Evolutionary conservation across 495 filamentous ascomycete species (phyloP).

Genomic region (Penicillium egyptiacum): DNA sequence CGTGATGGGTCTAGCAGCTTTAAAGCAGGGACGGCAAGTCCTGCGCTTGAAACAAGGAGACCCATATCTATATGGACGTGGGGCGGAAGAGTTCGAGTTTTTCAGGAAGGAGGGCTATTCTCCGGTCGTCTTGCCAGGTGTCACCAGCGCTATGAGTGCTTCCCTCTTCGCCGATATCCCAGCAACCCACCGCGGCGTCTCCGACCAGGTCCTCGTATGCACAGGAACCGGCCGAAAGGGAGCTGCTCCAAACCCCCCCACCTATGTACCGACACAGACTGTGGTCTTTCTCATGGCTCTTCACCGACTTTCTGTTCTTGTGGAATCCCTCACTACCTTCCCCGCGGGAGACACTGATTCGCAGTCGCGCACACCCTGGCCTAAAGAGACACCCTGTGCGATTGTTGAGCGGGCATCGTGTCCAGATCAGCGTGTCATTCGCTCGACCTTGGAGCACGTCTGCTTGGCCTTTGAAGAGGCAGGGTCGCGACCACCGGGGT

Average conservation of each 20-base stretch:
- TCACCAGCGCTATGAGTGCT: constrained; percentile 83
- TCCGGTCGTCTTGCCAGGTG: constrained; percentile 79
- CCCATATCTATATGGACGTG: constrained; percentile 92
- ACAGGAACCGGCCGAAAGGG: constrained; percentile 95
- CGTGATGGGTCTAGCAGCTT: constrained; percentile 68
- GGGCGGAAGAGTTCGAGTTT: constrained; percentile 88
- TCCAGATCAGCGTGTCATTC: constrained; percentile 88
- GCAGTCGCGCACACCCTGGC: constrained; percentile 41
- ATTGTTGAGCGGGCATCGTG: constrained; percentile 94
- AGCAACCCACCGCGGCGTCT: constrained; percentile 81
- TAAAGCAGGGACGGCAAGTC: constrained; percentile 72
- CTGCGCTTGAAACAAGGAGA: constrained; percentile 94
- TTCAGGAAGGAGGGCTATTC: constrained; percentile 70
- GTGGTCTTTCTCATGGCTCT: constrained; percentile 96
- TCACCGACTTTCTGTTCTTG: constrained; percentile 73
- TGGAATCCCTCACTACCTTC: constrained; percentile 58
- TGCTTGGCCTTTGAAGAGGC: constrained; percentile 83
- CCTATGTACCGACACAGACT: constrained; percentile 72
- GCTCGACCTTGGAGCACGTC: constrained; percentile 78
- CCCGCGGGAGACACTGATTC: constrained; percentile 20
- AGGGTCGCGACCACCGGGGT: constrained; percentile 83
- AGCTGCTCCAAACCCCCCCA: constrained; percentile 74
- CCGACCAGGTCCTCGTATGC: constrained; percentile 89
- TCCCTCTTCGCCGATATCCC: constrained; percentile 88
- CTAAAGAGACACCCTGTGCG: constrained; percentile 72